Evolutionary conservation across 225 moss, liverwort and hornwort genomes (phyloP).

Genomic region (Antitrichia curtipendula): DNA sequence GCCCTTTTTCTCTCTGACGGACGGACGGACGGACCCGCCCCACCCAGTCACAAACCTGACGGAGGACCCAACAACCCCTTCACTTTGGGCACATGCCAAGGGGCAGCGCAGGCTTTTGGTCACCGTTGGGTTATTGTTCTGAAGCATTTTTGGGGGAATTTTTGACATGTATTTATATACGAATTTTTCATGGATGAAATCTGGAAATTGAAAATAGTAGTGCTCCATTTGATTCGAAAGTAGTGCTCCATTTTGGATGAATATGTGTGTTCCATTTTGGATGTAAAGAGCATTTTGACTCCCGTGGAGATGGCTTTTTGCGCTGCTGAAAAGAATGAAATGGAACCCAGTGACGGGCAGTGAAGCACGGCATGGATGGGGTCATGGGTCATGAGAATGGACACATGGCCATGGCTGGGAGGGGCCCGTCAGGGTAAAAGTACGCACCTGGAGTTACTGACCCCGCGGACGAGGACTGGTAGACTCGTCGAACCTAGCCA

Average conservation of each 20-base stretch:
- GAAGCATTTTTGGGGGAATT: no score
- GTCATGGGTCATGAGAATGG: background rate
- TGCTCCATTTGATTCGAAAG: fast-evolving
- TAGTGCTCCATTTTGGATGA: background rate
- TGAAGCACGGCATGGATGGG: background rate
- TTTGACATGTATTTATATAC: no score
- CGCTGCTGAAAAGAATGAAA: background rate
- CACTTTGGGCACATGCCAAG: background rate
- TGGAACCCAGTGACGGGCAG: background rate
- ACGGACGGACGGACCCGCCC: background rate
- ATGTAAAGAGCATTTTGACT: background rate
- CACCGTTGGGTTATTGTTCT: no score
- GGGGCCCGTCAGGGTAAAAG: background rate
- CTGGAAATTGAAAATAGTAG: no score
- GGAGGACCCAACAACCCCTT: background rate
- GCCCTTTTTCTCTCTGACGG: background rate
- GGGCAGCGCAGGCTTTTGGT: background rate
- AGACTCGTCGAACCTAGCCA: background rate
- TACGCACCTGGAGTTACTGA: background rate
- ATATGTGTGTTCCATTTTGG: background rate
- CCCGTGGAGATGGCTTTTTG: background rate
- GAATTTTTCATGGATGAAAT: background rate
- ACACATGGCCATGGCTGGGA: background rate
- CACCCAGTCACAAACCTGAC: background rate
- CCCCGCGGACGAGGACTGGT: background rate